Conservation (phyloP, 306 rosid species). For the Leucaena leucocephala region DNA sequence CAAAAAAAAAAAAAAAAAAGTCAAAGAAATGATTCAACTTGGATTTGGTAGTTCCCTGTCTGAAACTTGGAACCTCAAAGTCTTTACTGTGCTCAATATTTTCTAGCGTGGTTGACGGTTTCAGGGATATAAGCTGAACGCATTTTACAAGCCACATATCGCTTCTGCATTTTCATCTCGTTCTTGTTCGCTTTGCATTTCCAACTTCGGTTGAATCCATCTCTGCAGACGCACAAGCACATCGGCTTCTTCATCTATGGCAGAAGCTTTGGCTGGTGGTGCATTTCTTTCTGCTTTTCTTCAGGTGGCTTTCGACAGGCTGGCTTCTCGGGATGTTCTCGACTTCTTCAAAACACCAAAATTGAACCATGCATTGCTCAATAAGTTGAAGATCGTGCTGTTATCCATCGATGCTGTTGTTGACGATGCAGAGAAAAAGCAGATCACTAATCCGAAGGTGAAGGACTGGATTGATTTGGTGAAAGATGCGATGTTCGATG, state of each 20-base stretch:
- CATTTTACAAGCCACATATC: background rate
- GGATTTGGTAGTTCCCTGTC: background rate
- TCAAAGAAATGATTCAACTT: no score
- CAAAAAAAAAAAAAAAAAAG: no score
- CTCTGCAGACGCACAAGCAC: background rate
- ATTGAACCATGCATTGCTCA: no score
- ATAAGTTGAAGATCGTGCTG: no score
- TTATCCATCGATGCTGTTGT: no score
- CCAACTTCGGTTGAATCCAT: background rate
- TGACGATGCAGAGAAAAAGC: no score
- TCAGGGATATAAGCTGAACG: background rate
- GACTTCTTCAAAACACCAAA: background rate
- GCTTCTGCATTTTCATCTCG: background rate
- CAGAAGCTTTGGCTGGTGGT: conserved; percentile 22
- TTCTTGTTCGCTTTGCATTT: background rate
- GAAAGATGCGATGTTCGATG: no score
- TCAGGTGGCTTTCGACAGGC: conserved; percentile 25
- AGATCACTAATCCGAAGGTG: no score
- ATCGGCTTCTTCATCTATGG: conserved; percentile 17
- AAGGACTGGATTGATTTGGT: no score
- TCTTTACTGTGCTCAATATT: no score
- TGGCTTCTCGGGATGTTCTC: conserved; percentile 16
- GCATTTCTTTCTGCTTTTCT: conserved; percentile 39
- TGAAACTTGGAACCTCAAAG: no score
- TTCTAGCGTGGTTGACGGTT: background rate